A percentile compares a stretch with the other conserved stretches of the same genome.
These are phyloP conservation scores for Colletotrichum sp. DNA, from an alignment of 2,329 filamentous ascomycete genomes.

Conservation along the genomic window DNA sequence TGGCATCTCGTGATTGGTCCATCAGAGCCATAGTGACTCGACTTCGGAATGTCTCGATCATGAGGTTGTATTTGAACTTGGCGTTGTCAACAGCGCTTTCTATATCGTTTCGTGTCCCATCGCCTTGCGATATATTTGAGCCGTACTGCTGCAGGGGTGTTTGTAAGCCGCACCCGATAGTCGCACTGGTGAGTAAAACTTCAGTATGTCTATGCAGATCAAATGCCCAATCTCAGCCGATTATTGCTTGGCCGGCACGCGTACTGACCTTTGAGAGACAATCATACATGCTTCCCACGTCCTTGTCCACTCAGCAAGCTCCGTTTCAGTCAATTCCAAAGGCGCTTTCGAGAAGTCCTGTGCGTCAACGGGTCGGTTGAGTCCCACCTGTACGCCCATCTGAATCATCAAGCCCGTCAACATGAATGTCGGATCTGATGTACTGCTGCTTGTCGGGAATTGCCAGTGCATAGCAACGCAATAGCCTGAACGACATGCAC, in stretches of 20 bases:
- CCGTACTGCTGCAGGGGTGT: not conserved
- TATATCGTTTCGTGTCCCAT: not conserved
- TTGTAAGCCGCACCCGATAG: not conserved
- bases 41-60: not conserved
- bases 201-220: not conserved
- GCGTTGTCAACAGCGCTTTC: not conserved
- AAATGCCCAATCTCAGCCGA: not conserved
- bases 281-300: not conserved
- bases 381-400: not conserved
- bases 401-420: not conserved
- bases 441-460: not conserved
- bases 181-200: not conserved
- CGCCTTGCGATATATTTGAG: not conserved
- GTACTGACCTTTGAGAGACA: not conserved
- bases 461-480: not conserved
- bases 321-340: not conserved
- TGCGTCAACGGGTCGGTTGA: not conserved
- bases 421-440: not conserved
- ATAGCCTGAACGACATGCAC: not conserved
- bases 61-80: not conserved
- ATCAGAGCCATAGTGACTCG: not conserved
- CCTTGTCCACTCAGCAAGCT: not conserved
- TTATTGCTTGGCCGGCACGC: not conserved
- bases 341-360: not conserved
- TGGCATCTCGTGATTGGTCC: not conserved